Evolutionary conservation across 768 basidiomycete species (phyloP), one percentile per base, ranked within the genome.

Genomic region (Clitopilus hobsonii): DNA sequence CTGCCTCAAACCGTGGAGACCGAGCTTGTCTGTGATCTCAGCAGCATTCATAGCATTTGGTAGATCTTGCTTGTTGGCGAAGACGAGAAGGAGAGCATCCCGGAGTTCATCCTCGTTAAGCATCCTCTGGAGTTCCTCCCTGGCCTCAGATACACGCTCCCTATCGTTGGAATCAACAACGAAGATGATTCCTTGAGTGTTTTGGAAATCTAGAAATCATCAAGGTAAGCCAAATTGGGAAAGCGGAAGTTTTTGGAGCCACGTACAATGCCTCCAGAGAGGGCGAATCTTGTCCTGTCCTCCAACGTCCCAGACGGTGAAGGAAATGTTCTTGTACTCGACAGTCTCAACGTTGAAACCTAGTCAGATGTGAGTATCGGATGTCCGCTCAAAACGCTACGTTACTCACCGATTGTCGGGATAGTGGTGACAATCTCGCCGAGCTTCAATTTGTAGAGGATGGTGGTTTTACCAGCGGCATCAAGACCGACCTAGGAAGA

Each of bases 331-430:
- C 84, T 98, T 98, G 79, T 99, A 98, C 74, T 98, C 96, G 63
- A 99, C 97, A 58, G 97, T 98, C 83, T 99, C 97, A 64, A 99
- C 97, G 71, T 99, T 99, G 83, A 99, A 99, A 57, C 97, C 97
- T 98, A 61, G 22, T 36, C n/a, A 52, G 57, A 54, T 56, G 58
- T 63, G 56, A 66, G 65, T 55, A 56, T 63, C 22, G n/a, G 56
- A 25, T 54, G 54, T 51, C 59, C 55, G 53, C 45, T 28, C 24
- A 26, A 38, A 38, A 54, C 30, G 56, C 53, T 25, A 50, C 18
- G 57, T 29, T 58, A 79, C 88, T 69, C 65, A 95, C 96, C 96
- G 76, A 99, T 98, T 69, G 97, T 98, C 58, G 97, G 97, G 73
- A 99, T 99, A 61, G 97, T 99, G 62, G 97, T 98, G 72, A 99